A percentile compares a stretch with the other conserved stretches of the same genome.
Conservation (phyloP, 2,329 filamentous ascomycete species). For the Phaeophleospora eucalypticola region DNA sequence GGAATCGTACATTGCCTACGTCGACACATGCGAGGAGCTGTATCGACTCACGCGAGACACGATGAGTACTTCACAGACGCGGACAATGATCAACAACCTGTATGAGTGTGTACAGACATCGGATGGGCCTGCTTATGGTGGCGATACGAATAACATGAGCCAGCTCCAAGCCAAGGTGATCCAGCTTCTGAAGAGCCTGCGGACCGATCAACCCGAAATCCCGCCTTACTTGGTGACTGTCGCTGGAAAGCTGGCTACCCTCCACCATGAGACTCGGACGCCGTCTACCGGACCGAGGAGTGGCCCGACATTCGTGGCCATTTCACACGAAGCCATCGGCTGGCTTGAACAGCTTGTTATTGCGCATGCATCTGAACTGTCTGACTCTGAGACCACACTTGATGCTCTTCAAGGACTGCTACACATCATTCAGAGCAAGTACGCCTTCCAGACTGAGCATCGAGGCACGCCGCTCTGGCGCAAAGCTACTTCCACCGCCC, state of each 20-base stretch:
- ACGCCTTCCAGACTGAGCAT: slow-evolving; percentile 68
- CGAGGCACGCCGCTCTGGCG: slow-evolving; percentile 73
- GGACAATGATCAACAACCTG: slow-evolving; percentile 67
- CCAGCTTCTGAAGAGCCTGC: slow-evolving; percentile 62
- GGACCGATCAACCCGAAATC: slow-evolving; percentile 61
- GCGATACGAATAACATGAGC: slow-evolving; percentile 69
- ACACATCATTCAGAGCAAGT: slow-evolving; percentile 72
- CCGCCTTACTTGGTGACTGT: slow-evolving; percentile 65
- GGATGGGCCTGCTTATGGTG: slow-evolving; percentile 62
- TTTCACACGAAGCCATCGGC: slow-evolving; percentile 77
- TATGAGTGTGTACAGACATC: slow-evolving; percentile 67
- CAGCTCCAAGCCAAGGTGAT: slow-evolving; percentile 67
- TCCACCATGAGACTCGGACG: slow-evolving; percentile 56
- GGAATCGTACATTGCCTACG: slow-evolving; percentile 79
- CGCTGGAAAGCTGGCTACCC: slow-evolving; percentile 64
- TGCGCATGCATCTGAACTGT: slow-evolving; percentile 61
- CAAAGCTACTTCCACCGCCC: slow-evolving; percentile 66
- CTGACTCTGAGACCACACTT: slow-evolving; percentile 62
- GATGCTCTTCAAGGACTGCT: slow-evolving; percentile 63
- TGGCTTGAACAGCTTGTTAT: slow-evolving; percentile 61
- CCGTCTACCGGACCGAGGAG: slow-evolving; percentile 23
- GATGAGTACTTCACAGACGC: slow-evolving; percentile 59
- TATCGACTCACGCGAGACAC: slow-evolving; percentile 68
- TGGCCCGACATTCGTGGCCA: slow-evolving; percentile 79
- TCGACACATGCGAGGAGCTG: slow-evolving; percentile 69